phyloP scores from a whole-genome alignment of 768 basidiomycete genomes.

The Auricularia sp. region DNA sequence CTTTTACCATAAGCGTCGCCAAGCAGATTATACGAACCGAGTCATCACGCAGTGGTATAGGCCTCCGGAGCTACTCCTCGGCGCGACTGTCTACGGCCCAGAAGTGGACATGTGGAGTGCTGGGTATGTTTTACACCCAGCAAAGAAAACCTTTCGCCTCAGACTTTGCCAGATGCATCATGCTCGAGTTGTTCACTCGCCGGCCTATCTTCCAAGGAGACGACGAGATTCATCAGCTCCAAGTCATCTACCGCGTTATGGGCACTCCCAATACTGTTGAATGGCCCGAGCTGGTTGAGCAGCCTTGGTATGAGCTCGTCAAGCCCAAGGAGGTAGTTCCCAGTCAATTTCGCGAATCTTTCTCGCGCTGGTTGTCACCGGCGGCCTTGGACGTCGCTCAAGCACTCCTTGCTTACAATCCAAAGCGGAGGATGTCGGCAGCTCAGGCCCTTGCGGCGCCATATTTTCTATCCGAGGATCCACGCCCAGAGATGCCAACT shows the following conservation, averaged over 20 bases:
- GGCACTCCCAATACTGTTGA: slow-evolving; percentile 77
- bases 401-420: slow-evolving; percentile 71
- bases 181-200: slow-evolving; percentile 93
- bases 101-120: slow-evolving; percentile 99
- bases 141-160: slow-evolving; percentile 1
- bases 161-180: slow-evolving; percentile 69
- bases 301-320: slow-evolving; percentile 99
- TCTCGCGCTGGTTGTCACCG: slow-evolving; percentile 69
- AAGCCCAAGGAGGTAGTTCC: slow-evolving; percentile 70
- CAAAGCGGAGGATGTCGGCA: slow-evolving; percentile 65
- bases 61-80: slow-evolving; percentile 88
- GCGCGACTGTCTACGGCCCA: slow-evolving; percentile 91
- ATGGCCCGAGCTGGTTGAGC: slow-evolving; percentile 72
- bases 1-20: slow-evolving; percentile 85
- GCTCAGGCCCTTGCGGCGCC: slow-evolving; percentile 66
- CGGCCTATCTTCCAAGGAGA: slow-evolving; percentile 97
- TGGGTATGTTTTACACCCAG: slow-evolving; percentile 46
- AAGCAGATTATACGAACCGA: slow-evolving; percentile 95
- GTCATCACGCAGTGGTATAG: slow-evolving; percentile 99
- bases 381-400: slow-evolving; percentile 85
- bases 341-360: slow-evolving; percentile 60
- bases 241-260: slow-evolving; percentile 82
- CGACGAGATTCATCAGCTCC: slow-evolving; percentile 95
- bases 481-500: slow-evolving; percentile 58
- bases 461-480: slow-evolving; percentile 80